phyloP scores from a whole-genome alignment of 1,139 yeast genomes.

The Candida buenavistaensis region DNA sequence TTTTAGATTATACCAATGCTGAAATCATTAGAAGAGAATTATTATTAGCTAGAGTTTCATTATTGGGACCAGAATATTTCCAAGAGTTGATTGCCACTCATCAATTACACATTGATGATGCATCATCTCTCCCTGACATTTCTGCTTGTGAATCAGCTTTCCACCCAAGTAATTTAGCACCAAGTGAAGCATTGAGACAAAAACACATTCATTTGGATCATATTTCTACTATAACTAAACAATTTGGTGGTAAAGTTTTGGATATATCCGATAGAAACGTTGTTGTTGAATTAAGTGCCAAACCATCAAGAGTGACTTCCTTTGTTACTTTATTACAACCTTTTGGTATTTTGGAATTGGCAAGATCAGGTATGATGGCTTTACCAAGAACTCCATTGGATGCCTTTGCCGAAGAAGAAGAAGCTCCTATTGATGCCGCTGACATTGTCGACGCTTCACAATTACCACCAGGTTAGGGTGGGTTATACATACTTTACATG shows the following conservation, averaged over 20 bases:
- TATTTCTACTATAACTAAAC: conserved; percentile 73
- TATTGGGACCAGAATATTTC: conserved; percentile 95
- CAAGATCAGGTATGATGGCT: conserved; percentile 99
- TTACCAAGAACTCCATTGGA: conserved; percentile 91
- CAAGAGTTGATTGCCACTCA: conserved; percentile 92
- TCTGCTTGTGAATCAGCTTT: conserved; percentile 55
- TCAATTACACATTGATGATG: conserved; percentile 47
- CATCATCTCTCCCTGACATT: conserved; percentile 45
- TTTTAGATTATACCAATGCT: conserved; percentile 87
- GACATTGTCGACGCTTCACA: conserved; percentile 77
- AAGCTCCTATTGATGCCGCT: conserved; percentile 57
- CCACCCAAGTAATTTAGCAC: conserved; percentile 90
- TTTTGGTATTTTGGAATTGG: conserved; percentile 92
- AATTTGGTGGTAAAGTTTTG: conserved; percentile 90
- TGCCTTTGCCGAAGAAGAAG: conserved; percentile 47
- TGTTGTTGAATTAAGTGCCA: conserved; percentile 90
- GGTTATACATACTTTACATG: no score
- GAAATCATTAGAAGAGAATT: conserved; percentile 90
- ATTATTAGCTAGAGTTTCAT: conserved; percentile 84
- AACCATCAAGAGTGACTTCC: conserved; percentile 84
- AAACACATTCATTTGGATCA: conserved; percentile 88
- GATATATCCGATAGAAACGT: conserved; percentile 94
- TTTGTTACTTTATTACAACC: conserved; percentile 90
- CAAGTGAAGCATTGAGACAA: conserved; percentile 91
- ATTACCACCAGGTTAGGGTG: conserved; percentile 97